Evolutionary conservation across 2,329 filamentous ascomycete genomes (phyloP), one percentile per base, ranked within the genome.

Genomic region (Fusarium cicatricum): DNA sequence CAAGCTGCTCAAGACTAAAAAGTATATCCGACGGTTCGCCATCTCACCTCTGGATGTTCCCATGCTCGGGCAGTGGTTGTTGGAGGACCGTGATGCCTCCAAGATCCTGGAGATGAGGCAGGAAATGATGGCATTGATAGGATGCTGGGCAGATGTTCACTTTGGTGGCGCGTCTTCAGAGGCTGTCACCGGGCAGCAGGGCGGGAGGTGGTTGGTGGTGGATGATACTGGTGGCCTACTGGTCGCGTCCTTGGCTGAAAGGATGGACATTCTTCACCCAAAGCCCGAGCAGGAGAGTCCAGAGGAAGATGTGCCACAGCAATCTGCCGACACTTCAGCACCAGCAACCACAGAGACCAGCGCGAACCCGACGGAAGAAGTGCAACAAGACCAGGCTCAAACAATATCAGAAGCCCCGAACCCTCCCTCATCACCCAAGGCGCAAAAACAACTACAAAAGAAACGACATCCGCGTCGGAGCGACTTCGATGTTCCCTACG

Each of bases 61-160:
- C 1, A 82, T 86, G 61, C 79, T 98, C 58, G 86, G 87, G 16
- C 85, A 92, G 64, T 96, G 90, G 80, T 81, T 94, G 69, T 77
- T 97, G 43, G 82, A 89, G 52, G 91, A 96, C 67, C 91, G 90
- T 69, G 93, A 98, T 65, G 82, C 91, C 0, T 78, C 81, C 55
- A 92, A 90, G 73, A 90, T 96, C 26, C 80, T 98, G 79, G 94
- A 98, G 69, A 79, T 97, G 74, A 82, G 93, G 48, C 89, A 95
- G 62, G 95, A 99, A 74, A 85, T 89, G 71, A 77, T 97, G 41
- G 92, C 87, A 0, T 76, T 99, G 50, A 79, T 96, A 12, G 90
- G 89, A 7, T 95, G 91, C 71, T 97, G 92, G 91, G 90, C 88
- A 0, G 96, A 99, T 72, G 87, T 96, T 2, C 92, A 96, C 73